Conservation (phyloP, 139 green algal genomes). For the Chlorella ohadii region DNA sequence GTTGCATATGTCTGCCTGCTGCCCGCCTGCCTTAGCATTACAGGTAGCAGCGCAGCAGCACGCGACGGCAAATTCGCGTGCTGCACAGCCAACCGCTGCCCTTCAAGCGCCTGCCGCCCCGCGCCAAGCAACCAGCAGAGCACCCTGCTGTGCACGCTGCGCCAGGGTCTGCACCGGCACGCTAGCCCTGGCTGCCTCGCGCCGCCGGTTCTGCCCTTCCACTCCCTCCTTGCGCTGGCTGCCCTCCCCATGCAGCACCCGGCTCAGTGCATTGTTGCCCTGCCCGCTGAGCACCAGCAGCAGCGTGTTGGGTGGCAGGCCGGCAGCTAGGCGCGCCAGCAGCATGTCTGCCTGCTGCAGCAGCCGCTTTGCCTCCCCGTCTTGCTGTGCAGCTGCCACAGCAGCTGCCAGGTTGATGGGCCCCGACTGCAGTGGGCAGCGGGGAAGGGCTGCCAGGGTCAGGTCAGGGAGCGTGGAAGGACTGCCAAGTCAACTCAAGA, state of each 20-base stretch:
- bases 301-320: background rate
- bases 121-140: background rate
- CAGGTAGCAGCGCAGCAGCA: too few relatives aligned
- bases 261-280: conserved; percentile 16
- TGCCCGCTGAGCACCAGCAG: conserved; percentile 25
- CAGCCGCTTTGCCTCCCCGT: background rate
- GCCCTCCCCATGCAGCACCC: conserved; percentile 16
- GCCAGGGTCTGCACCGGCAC: background rate
- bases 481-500: too few relatives aligned
- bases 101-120: background rate
- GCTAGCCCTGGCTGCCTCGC: background rate
- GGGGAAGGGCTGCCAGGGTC: too few relatives aligned
- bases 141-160: conserved; percentile 12
- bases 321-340: conserved; percentile 1
- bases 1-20: too few relatives aligned
- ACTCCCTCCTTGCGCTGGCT: background rate
- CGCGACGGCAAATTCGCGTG: too few relatives aligned
- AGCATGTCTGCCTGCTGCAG: background rate
- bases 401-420: background rate
- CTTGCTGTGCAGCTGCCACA: background rate
- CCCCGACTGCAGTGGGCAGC: too few relatives aligned
- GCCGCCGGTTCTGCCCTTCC: background rate
- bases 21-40: too few relatives aligned
- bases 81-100: background rate
- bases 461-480: too few relatives aligned